Evolutionary conservation across 2,329 filamentous ascomycete species (phyloP), one percentile per base, ranked within the genome.

Genomic region (Fusarium longipes): DNA sequence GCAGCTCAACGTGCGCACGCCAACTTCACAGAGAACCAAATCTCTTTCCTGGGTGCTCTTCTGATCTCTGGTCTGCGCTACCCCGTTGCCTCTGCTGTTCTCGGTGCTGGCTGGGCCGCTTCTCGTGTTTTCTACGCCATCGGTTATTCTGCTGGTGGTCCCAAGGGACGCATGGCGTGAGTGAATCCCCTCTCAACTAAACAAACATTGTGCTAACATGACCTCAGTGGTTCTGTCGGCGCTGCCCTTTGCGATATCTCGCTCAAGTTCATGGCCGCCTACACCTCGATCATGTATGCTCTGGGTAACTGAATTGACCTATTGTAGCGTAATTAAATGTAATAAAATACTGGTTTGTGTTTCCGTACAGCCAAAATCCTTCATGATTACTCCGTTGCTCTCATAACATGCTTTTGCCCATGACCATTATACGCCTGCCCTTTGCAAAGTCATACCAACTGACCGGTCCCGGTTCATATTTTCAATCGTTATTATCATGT

Each of bases 1-100:
- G 33, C 56, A 85, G 83, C 85, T 51, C 87, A 89, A 73, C 85
- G 86, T 45, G 83, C 87, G 11, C 89, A 91, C 75, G 78, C 81
- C 70, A 90, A 91, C 81, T 91, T 83, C 78, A 82, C 82, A 67
- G 89, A 91, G 81, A 89, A 87, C 77, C 79, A 86, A 33, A 78
- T 83, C 10, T 80, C 86, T 5, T 81, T 86, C 73, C 72, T 90
- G 12, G 80, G 78, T 22, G 77, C 81, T 24, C 78, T 89, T 12
- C 75, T 89, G 61, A 81, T 91, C 69, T 78, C 85, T 11, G 88
- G 89, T 30, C 73, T 89, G 24, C 75, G 77, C 35, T 88, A 81
- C 75, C 89, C 89, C 4, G 57, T 82, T 8, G 76, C 78, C 20
- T 80, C 84, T 29, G 84, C 85, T 18, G 72, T 70, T 11, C 71